phyloP scores from a whole-genome alignment of 1,284 basidiomycete species.

The Paramarasmius palmivorus region DNA sequence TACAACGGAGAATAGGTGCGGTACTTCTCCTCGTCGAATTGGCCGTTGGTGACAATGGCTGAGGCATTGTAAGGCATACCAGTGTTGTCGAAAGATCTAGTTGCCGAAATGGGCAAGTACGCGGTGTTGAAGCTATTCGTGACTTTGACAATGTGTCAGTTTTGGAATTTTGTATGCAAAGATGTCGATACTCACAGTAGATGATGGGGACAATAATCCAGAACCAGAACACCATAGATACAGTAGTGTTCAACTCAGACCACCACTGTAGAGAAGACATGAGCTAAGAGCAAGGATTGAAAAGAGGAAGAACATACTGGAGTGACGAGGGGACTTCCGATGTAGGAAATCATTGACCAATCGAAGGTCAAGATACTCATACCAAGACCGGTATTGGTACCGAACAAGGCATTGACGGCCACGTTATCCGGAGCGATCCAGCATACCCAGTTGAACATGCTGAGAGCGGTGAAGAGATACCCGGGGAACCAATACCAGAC shows the following conservation, averaged over 20 bases:
- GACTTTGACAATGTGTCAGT: conserved; percentile 39
- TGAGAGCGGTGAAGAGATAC: conserved; percentile 77
- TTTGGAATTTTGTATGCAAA: background rate
- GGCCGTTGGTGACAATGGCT: conserved; percentile 58
- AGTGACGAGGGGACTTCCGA: conserved; percentile 83
- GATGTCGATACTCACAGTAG: conserved; percentile 65
- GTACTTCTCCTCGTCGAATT: conserved; percentile 67
- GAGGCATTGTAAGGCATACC: conserved; percentile 66
- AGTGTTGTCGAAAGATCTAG: conserved; percentile 66
- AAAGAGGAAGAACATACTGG: too few relatives aligned
- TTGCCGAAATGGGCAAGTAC: conserved; percentile 72
- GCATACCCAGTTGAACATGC: conserved; percentile 89
- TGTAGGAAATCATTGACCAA: conserved; percentile 84
- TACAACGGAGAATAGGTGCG: conserved; percentile 75
- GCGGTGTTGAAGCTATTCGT: conserved; percentile 70
- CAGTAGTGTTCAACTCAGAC: conserved; percentile 84
- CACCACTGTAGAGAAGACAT: too few relatives aligned
- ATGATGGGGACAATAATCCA: conserved; percentile 86
- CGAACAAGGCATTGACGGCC: conserved; percentile 83
- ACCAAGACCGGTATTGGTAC: conserved; percentile 73
- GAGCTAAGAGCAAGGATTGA: too few relatives aligned
- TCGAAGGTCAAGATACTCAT: conserved; percentile 90
- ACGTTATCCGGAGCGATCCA: conserved; percentile 90
- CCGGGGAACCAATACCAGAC: conserved; percentile 89
- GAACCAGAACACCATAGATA: conserved; percentile 72